Evolutionary conservation across 2,329 filamentous ascomycete species (phyloP).

Genomic region (Myriosclerotinia curreyana): DNA sequence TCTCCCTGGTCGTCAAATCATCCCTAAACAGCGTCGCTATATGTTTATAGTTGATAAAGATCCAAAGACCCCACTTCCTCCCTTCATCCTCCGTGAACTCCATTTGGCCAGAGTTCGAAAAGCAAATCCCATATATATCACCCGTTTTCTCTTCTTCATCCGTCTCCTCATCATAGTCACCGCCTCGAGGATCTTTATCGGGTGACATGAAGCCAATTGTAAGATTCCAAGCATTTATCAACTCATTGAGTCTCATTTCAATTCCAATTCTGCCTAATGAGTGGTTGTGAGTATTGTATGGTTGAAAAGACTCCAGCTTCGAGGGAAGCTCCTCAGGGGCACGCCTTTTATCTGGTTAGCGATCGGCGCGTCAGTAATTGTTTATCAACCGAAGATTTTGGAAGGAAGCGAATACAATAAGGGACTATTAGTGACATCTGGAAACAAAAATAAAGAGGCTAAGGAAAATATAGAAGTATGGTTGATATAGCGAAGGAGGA

Average conservation of each 20-base stretch:
- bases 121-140: conserved; percentile 10
- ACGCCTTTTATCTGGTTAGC: too few species aligned
- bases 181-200: conserved; percentile 22
- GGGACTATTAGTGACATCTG: too few species aligned
- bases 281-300: not conserved
- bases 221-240: not conserved
- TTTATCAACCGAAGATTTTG: not conserved
- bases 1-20: conserved; percentile 10
- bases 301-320: not conserved
- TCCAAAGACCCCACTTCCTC: conserved; percentile 13
- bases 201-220: conserved; percentile 24
- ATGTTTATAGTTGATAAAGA: conserved; percentile 19
- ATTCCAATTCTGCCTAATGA: not conserved
- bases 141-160: not conserved
- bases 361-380: too few species aligned
- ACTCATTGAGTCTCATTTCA: not conserved
- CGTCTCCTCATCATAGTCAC: not conserved
- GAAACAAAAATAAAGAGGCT: too few species aligned
- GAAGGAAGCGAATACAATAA: too few species aligned
- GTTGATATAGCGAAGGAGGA: too few species aligned
- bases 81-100: not conserved
- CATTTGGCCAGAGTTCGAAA: conserved; percentile 22
- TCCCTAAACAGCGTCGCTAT: conserved; percentile 23
- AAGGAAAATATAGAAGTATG: too few species aligned
- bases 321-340: not conserved